Conservation (phyloP, 2,329 filamentous ascomycete genomes). For the Basipetospora sp. region DNA sequence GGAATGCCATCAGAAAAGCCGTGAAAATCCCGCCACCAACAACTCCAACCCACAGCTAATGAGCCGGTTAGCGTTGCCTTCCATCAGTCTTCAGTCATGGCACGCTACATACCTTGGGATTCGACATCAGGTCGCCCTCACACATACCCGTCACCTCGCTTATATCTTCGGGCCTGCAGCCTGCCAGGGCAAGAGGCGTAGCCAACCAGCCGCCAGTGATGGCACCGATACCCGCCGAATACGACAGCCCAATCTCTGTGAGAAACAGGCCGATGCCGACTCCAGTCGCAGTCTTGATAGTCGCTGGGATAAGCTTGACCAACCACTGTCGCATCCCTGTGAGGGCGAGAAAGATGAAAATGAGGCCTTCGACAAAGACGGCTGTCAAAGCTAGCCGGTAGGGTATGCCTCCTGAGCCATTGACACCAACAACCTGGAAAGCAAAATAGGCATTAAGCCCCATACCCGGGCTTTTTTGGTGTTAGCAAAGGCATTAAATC, state of each 20-base stretch:
- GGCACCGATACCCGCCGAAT: slow-evolving; percentile 68
- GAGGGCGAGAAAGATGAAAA: slow-evolving; percentile 49
- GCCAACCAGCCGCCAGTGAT: slow-evolving; percentile 52
- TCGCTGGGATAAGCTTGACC: slow-evolving; percentile 48
- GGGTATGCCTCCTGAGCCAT: slow-evolving; percentile 40
- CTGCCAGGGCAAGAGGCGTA: slow-evolving; percentile 63
- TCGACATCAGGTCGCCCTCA: slow-evolving; percentile 54
- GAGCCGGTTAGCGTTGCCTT: no score
- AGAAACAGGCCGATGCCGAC: slow-evolving; percentile 52
- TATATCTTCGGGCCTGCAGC: slow-evolving; percentile 47
- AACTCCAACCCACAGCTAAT: slow-evolving; percentile 58
- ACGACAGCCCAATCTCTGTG: slow-evolving; percentile 53
- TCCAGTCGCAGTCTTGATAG: slow-evolving; percentile 50
- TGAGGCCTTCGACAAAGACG: slow-evolving; percentile 49
- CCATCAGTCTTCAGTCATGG: neutral
- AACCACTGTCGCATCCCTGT: slow-evolving; percentile 62
- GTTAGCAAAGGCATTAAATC: neutral
- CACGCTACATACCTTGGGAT: slow-evolving; percentile 44
- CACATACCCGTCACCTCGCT: slow-evolving; percentile 34
- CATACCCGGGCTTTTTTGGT: slow-evolving; percentile 43
- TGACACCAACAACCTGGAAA: slow-evolving; percentile 50
- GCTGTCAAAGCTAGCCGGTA: slow-evolving; percentile 48
- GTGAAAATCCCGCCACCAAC: slow-evolving; percentile 68
- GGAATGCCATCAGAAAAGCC: slow-evolving; percentile 65
- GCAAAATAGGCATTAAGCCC: slow-evolving; percentile 54